phyloP scores from a whole-genome alignment of 2,329 filamentous ascomycete genomes.

The Acarospora socialis region DNA sequence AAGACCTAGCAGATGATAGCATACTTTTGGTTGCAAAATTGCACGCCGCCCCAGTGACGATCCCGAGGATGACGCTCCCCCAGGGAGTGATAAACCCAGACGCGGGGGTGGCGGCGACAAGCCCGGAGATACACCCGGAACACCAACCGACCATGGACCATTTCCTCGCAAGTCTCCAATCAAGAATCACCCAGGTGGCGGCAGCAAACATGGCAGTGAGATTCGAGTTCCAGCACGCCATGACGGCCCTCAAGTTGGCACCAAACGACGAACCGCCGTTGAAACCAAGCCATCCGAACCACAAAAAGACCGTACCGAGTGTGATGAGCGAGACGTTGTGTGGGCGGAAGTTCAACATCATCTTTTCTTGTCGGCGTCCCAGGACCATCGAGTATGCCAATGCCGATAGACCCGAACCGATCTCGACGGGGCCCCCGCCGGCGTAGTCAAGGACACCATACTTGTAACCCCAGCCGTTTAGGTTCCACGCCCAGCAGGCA shows the following conservation, averaged over 20 bases:
- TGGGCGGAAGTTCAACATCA: slow-evolving; percentile 99
- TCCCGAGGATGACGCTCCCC: slow-evolving; percentile 46
- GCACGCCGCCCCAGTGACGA: slow-evolving; percentile 52
- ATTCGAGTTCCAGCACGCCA: slow-evolving; percentile 98
- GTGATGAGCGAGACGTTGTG: slow-evolving; percentile 98
- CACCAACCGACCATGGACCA: slow-evolving; percentile 93
- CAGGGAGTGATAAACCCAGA: slow-evolving; percentile 63
- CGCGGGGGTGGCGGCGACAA: slow-evolving; percentile 76
- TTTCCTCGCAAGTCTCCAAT: slow-evolving; percentile 87
- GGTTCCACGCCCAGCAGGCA: slow-evolving; percentile 93
- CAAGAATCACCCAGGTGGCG: slow-evolving; percentile 87
- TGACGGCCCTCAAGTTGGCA: slow-evolving; percentile 81
- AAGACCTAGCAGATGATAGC: too few species aligned
- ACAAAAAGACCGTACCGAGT: slow-evolving; percentile 85
- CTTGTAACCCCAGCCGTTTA: slow-evolving; percentile 81
- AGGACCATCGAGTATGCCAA: slow-evolving; percentile 93
- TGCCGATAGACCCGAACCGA: slow-evolving; percentile 82
- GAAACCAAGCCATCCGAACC: slow-evolving; percentile 98
- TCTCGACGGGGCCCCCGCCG: slow-evolving; percentile 93
- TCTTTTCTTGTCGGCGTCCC: slow-evolving; percentile 91
- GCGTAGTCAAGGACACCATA: slow-evolving; percentile 94
- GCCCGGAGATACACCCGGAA: slow-evolving; percentile 72
- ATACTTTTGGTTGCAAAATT: slow-evolving; percentile 81
- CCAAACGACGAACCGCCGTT: slow-evolving; percentile 93
- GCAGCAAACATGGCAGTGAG: slow-evolving; percentile 82